Base-by-base conservation (phyloP, 75 land plant genomes). In the Picea glauca region DNA sequence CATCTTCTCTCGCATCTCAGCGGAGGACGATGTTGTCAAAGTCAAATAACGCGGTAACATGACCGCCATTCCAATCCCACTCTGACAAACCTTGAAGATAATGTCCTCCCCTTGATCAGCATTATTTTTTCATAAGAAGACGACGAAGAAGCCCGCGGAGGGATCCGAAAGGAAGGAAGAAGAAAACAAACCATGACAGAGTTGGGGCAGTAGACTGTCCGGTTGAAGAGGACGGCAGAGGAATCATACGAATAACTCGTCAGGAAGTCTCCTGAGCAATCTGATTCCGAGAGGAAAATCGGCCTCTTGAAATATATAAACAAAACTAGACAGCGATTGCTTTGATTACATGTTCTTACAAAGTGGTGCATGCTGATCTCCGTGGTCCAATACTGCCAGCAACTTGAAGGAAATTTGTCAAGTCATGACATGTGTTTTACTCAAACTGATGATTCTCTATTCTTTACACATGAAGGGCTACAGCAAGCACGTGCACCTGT, bases 401-500 rank as follows among this genome's bases (percentile, higher is more conserved):
- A 98, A 81, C 89, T 95, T 66, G 88, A 85, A 65, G 85, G 91
- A 14, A 95, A 91, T 58, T 86, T 95, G 62, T 95, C 98, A 60
- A 95, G 85, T 80, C 96, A 95, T 84, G 99, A 98, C 62, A 83
- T 90, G 66, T 93, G 98, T 79, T 95, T 98, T 79, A 92, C 96
- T 33, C 98, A 95, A 80, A 91, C 99, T 74, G 98, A 98, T 46
- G 99, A 98, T 85, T 93, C 93, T 11, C 81, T 98, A 26, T 98
- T 93, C 78, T 95, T 90, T 82, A 87, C 92, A 81, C 99, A 98
- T 76, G 96, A 95, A 67, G 92, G 93, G 9, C 85, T 98, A 82
- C 99, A 95, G 80, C 99, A 98, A 84, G 98, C 99, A 21, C 94
- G 98, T 78, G 98, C 98, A 23, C 99, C 99, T n/a, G 80, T 92